phyloP scores from a whole-genome alignment of 345 rosid species.

The Rhizophora mangle region DNA sequence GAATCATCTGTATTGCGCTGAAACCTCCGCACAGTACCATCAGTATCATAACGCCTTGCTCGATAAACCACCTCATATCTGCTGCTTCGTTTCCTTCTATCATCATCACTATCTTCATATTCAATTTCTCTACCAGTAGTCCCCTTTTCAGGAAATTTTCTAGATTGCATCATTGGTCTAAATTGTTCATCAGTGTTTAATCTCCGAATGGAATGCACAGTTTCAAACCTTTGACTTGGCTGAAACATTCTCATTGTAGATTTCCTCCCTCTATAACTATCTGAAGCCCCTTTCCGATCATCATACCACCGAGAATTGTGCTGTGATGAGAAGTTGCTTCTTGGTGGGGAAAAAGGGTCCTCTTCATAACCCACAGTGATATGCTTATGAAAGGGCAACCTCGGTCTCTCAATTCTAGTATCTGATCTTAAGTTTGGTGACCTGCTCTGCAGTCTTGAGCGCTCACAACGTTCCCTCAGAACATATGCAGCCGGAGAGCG shows the following conservation, averaged over 20 bases:
- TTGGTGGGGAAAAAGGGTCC: conserved; percentile 35
- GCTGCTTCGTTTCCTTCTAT: conserved; percentile 25
- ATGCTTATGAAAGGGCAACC: conserved; percentile 44
- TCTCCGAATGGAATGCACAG: conserved; percentile 22
- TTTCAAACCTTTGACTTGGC: conserved; percentile 37
- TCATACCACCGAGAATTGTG: conserved; percentile 34
- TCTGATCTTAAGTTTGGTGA: conserved; percentile 40
- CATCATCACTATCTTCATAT: conserved; percentile 30
- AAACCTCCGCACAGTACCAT: conserved; percentile 17
- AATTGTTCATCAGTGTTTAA: conserved; percentile 22
- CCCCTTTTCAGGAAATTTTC: conserved; percentile 23
- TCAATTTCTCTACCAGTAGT: conserved; percentile 24
- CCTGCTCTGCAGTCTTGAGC: conserved; percentile 37
- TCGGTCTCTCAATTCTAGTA: conserved; percentile 32
- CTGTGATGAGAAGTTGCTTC: conserved; percentile 29
- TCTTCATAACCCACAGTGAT: conserved; percentile 35
- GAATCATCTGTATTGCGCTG: not conserved
- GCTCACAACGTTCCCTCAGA: conserved; percentile 33
- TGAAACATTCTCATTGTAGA: conserved; percentile 33
- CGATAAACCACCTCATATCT: conserved; percentile 31
- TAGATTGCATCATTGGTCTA: conserved; percentile 9
- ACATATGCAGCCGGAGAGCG: conserved; percentile 38
- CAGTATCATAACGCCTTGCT: conserved; percentile 26
- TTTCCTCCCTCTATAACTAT: conserved; percentile 37
- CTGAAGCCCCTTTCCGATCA: conserved; percentile 31